These are phyloP conservation scores for Jackrogersella minutella DNA, from an alignment of 495 filamentous ascomycete species.

Conservation along the genomic window DNA sequence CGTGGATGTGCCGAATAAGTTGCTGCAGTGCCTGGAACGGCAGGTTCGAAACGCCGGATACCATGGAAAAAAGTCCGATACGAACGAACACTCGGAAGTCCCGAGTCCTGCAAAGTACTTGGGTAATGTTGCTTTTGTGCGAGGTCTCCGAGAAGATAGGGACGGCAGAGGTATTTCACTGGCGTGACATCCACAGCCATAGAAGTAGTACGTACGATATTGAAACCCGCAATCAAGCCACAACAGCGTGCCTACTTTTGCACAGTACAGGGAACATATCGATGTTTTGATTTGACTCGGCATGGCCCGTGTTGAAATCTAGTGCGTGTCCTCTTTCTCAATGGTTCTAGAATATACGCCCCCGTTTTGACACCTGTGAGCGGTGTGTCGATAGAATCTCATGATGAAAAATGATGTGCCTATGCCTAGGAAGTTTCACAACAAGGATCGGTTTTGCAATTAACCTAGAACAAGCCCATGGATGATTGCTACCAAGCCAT, in stretches of 20 bases:
- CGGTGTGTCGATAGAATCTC: constrained; percentile 1
- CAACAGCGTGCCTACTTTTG: neutral
- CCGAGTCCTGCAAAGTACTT: constrained; percentile 14
- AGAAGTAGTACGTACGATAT: constrained; percentile 21
- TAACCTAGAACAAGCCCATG: neutral
- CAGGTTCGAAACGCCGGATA: constrained; percentile 1
- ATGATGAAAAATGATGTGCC: neutral
- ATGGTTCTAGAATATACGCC: neutral
- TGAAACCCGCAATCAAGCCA: constrained; percentile 2
- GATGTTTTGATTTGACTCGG: constrained; percentile 11
- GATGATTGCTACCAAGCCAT: constrained; percentile 5
- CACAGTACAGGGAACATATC: neutral
- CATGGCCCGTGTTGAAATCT: constrained; percentile 4
- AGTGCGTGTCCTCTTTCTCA: neutral
- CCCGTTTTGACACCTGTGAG: neutral
- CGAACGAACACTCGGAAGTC: constrained; percentile 13
- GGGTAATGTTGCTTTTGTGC: constrained; percentile 2
- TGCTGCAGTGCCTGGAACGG: constrained; percentile 10
- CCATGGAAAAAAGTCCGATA: constrained; percentile 5
- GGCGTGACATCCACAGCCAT: neutral
- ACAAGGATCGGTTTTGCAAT: neutral
- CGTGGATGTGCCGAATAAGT: constrained; percentile 10
- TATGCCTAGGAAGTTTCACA: neutral
- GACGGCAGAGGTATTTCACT: neutral
- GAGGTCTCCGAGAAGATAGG: neutral